These are phyloP conservation scores for Ampelomyces quisqualis DNA, from an alignment of 2,329 filamentous ascomycete species.

Conservation along the genomic window DNA sequence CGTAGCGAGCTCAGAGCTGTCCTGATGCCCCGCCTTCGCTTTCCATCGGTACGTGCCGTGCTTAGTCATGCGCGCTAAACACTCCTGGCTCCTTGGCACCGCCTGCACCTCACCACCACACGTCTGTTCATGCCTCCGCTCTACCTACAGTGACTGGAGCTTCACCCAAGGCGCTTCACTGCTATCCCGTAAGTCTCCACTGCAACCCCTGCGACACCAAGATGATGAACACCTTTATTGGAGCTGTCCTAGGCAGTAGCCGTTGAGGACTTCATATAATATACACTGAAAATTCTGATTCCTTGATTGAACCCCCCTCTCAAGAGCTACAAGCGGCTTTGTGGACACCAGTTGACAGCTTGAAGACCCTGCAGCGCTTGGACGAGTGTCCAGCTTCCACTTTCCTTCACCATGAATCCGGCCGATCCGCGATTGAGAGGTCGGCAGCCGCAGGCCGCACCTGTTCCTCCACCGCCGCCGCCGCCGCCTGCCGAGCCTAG, in stretches of 20 bases:
- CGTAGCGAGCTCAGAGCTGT: neutral
- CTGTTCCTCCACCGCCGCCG: constrained; percentile 56
- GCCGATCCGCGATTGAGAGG: constrained; percentile 55
- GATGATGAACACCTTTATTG: constrained; percentile 69
- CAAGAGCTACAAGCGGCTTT: no score
- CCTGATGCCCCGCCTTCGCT: constrained; percentile 8
- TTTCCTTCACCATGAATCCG: constrained; percentile 48
- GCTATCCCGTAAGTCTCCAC: constrained; percentile 15
- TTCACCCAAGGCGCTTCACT: neutral
- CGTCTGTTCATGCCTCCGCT: constrained; percentile 1
- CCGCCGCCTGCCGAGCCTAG: constrained; percentile 42
- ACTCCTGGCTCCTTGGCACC: constrained; percentile 3
- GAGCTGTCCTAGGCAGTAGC: constrained; percentile 68
- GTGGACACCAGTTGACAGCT: no score
- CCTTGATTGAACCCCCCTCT: constrained; percentile 21
- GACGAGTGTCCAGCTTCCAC: no score
- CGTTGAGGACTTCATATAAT: constrained; percentile 53
- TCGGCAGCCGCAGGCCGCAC: constrained; percentile 45
- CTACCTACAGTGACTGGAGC: constrained; percentile 5
- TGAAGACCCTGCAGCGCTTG: no score
- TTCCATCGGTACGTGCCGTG: constrained; percentile 5
- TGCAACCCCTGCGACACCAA: constrained; percentile 14
- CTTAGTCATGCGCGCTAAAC: constrained; percentile 14
- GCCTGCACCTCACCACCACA: constrained; percentile 5
- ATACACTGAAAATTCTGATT: constrained; percentile 48